Evolutionary conservation across 2,329 filamentous ascomycete species (phyloP), one percentile per base, ranked within the genome.

Genomic region (Cladosporium sp.): DNA sequence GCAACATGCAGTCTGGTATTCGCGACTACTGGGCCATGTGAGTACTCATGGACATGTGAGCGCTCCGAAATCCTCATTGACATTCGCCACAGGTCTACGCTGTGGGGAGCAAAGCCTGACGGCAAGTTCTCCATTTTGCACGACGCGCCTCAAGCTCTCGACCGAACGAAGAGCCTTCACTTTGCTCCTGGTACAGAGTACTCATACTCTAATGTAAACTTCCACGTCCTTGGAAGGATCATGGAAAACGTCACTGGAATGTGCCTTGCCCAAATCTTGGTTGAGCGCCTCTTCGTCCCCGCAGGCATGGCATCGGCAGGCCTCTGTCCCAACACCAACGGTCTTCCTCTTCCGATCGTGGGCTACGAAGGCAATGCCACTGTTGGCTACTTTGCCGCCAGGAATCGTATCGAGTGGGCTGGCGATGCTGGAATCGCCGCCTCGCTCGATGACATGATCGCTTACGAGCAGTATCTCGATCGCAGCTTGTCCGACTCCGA

Each of bases 191-290:
- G 76, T 3, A 74, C 70, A 7, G 71, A 77, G 57, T 77, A 68
- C 56, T 74, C 74, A 0, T 79, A 78, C 62, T 73, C 67, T 35
- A 79, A 79, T 58, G 64, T 73, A 35, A 79, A 79, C 59, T 79
- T 77, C 62, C 64, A 73, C 56, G 51, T 74, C 0, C 50, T 78
- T 12, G 75, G 65, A 0, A 71, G 70, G 8, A 60, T 72, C 0
- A 65, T 78, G 24, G 76, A 78, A 56, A 66, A 68, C 2, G 71
- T 74, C 3, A 70, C 72, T 3, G 71, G 71, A 0, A 58, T 70
- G 34, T 58, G 71, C 1, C 67, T 78, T 0, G 68, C 52, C 0
- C 66, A 73, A 25, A 64, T 78, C 19, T 67, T 78, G 1, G 48
- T 56, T 0, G 65, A 77, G 44, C 63, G 73, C 12, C 64, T 78